These are phyloP conservation scores for Pleurotus citrinopileatus DNA, from an alignment of 768 basidiomycete species.

Conservation along the genomic window DNA sequence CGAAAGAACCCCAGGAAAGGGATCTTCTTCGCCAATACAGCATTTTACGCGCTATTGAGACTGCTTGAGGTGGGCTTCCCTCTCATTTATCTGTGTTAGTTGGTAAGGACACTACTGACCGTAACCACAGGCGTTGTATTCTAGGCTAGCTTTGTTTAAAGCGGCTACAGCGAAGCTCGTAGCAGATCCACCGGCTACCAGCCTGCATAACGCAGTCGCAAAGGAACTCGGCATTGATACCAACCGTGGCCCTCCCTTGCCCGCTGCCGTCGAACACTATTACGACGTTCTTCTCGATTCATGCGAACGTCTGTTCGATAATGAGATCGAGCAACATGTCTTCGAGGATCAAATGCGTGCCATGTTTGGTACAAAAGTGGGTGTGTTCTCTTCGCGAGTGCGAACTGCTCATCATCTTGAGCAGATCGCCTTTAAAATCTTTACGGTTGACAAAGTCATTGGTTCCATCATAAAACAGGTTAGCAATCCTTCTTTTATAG, in stretches of 20 bases:
- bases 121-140: conserved; percentile 76
- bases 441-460: conserved; percentile 92
- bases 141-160: conserved; percentile 80
- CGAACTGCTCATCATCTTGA: neutral
- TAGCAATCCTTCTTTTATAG: conserved; percentile 13
- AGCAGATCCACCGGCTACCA: conserved; percentile 18
- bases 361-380: conserved; percentile 81
- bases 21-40: conserved; percentile 86
- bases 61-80: conserved; percentile 71
- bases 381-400: neutral
- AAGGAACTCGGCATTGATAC: conserved; percentile 27
- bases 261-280: conserved; percentile 57
- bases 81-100: too few relatives aligned
- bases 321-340: conserved; percentile 78
- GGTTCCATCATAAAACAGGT: conserved; percentile 90
- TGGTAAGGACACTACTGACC: too few relatives aligned
- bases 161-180: conserved; percentile 51
- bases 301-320: conserved; percentile 89
- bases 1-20: conserved; percentile 35
- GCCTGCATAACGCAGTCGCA: conserved; percentile 19
- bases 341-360: conserved; percentile 92
- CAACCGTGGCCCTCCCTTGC: conserved; percentile 20
- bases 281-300: conserved; percentile 84
- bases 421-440: conserved; percentile 82
- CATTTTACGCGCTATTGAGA: conserved; percentile 83